phyloP scores from a whole-genome alignment of 257 asterid genomes.

The Nicotiana noctiflora region DNA sequence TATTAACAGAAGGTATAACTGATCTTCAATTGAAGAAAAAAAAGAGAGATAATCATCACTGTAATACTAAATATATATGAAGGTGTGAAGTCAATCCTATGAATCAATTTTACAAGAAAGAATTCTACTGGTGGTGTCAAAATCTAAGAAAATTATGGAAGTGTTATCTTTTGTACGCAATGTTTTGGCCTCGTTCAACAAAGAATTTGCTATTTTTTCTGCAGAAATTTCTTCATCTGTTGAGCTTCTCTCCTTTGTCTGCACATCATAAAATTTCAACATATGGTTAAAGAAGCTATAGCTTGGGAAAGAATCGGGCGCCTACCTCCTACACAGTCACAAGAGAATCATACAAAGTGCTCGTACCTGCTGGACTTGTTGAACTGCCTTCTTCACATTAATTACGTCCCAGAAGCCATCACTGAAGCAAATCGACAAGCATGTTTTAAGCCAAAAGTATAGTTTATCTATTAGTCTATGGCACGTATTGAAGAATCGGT shows the following conservation, averaged over 20 bases:
- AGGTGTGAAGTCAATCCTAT: conserved; percentile 9
- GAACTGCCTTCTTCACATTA: conserved; percentile 66
- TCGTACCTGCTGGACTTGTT: conserved; percentile 70
- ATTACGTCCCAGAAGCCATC: conserved; percentile 97
- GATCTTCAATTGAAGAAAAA: background rate
- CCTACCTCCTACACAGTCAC: background rate
- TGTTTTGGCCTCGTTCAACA: conserved; percentile 79
- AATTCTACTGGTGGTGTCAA: conserved; percentile 32
- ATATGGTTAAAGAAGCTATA: background rate
- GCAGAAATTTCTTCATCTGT: conserved; percentile 36
- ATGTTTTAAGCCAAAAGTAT: background rate
- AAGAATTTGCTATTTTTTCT: conserved; percentile 56
- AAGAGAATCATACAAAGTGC: background rate
- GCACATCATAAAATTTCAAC: conserved; percentile 6
- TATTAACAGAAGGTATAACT: background rate
- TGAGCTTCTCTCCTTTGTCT: conserved; percentile 49
- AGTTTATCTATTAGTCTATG: background rate
- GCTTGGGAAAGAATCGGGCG: background rate
- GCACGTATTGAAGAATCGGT: background rate
- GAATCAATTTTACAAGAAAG: conserved; percentile 34
- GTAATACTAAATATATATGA: conserved; percentile 4
- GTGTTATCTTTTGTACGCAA: conserved; percentile 87
- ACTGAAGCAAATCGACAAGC: conserved; percentile 32
- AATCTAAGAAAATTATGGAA: conserved; percentile 74
- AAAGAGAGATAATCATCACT: background rate